These are phyloP conservation scores for Silene noctiflora DNA, from an alignment of 179 eudicot species.

Conservation along the genomic window DNA sequence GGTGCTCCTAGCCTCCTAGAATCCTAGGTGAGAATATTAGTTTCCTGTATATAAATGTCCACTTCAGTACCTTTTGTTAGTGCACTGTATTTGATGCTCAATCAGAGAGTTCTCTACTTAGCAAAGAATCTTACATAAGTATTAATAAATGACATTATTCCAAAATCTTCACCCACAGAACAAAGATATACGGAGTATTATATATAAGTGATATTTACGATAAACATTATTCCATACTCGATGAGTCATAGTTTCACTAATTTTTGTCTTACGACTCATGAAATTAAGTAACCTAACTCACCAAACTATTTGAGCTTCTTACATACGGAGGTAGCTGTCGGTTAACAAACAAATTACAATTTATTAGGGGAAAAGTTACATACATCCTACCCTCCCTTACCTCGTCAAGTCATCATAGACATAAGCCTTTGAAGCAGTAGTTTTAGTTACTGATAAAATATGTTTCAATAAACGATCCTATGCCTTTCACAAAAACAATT, in stretches of 20 bases:
- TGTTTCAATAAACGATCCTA: background rate
- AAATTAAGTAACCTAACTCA: no score
- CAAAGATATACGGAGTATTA: background rate
- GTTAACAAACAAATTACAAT: background rate
- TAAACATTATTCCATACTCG: background rate
- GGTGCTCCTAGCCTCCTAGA: constrained; percentile 1
- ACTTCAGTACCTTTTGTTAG: constrained; percentile 4
- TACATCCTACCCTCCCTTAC: background rate
- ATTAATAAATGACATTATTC: background rate
- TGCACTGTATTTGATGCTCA: background rate
- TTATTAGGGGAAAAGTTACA: background rate
- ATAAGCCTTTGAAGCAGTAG: background rate
- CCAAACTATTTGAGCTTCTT: no score
- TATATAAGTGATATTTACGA: background rate
- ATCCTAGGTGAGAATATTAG: constrained; percentile 6
- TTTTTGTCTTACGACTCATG: background rate
- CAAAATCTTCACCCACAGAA: background rate
- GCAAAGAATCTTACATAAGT: background rate
- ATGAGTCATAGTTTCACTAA: background rate
- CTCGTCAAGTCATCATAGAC: background rate
- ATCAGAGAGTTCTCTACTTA: background rate
- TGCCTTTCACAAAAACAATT: no score
- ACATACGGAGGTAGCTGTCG: background rate
- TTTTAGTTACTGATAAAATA: background rate
- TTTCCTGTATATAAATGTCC: background rate